These are phyloP conservation scores for Ophiobolus disseminans DNA, from an alignment of 2,329 filamentous ascomycete genomes.

Conservation along the genomic window DNA sequence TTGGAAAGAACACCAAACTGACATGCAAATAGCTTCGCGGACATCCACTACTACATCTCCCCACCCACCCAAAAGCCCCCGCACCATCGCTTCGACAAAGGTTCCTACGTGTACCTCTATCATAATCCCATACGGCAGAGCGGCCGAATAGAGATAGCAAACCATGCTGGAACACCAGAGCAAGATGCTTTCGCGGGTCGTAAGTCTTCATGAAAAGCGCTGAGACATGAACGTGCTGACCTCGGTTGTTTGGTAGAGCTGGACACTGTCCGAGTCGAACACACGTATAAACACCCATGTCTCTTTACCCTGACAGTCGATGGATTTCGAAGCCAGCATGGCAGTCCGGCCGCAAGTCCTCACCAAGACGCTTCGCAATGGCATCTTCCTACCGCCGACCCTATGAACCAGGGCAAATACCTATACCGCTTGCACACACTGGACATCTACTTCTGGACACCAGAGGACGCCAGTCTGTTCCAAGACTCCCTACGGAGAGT, in stretches of 20 bases:
- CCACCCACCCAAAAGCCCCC: slow-evolving; percentile 70
- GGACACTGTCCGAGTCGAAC: slow-evolving; percentile 69
- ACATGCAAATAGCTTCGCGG: slow-evolving; percentile 67
- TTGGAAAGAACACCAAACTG: slow-evolving; percentile 11
- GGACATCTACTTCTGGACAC: slow-evolving; percentile 82
- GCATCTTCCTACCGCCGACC: slow-evolving; percentile 77
- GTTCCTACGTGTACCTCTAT: slow-evolving; percentile 81
- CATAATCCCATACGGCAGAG: slow-evolving; percentile 72
- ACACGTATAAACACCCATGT: slow-evolving; percentile 77
- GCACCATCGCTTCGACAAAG: slow-evolving; percentile 82
- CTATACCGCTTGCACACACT: slow-evolving; percentile 78
- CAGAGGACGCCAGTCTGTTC: slow-evolving; percentile 73
- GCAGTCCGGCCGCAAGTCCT: slow-evolving; percentile 47
- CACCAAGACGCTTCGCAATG: slow-evolving; percentile 65
- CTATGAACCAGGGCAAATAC: slow-evolving; percentile 76
- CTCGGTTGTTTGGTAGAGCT: slow-evolving; percentile 59
- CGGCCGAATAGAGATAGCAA: slow-evolving; percentile 78
- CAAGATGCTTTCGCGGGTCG: slow-evolving; percentile 82
- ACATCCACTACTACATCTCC: slow-evolving; percentile 80
- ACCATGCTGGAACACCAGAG: slow-evolving; percentile 74
- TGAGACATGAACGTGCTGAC: slow-evolving; percentile 23
- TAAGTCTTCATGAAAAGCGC: slow-evolving; percentile 54
- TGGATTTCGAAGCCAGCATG: slow-evolving; percentile 38
- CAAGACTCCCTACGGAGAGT: slow-evolving; percentile 72
- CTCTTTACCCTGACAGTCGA: slow-evolving; percentile 73